Conservation (phyloP, 2,329 filamentous ascomycete species). For the Orbilia ellipsospora region DNA sequence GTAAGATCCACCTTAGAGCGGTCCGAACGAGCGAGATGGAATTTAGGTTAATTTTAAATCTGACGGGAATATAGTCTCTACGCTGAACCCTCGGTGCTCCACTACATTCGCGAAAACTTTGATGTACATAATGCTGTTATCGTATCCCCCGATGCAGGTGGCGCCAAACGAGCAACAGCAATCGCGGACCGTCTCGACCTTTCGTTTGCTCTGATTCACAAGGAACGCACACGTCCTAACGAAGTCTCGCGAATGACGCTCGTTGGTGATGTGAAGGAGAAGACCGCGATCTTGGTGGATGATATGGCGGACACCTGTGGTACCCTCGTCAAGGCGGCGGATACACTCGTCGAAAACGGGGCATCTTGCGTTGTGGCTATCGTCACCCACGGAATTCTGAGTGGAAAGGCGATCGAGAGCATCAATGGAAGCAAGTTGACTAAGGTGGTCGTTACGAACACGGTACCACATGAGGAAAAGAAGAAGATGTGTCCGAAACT, state of each 20-base stretch:
- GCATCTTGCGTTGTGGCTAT: constrained; percentile 91
- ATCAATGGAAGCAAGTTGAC: constrained; percentile 81
- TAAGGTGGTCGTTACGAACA: constrained; percentile 90
- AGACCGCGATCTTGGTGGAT: constrained; percentile 94
- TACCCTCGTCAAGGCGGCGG: constrained; percentile 86
- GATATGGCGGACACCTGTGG: constrained; percentile 98
- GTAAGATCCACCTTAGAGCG: constrained; percentile 34
- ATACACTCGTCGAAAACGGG: constrained; percentile 85
- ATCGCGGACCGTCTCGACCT: constrained; percentile 92
- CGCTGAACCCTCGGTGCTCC: constrained; percentile 88
- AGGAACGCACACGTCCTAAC: constrained; percentile 90
- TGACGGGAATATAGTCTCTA: constrained; percentile 74
- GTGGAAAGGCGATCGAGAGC: constrained; percentile 86
- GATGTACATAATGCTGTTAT: constrained; percentile 86
- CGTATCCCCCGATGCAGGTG: constrained; percentile 92
- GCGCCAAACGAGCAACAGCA: constrained; percentile 90
- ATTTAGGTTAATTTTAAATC: too few species aligned
- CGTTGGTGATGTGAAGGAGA: constrained; percentile 91
- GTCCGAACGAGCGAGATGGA: too few species aligned
- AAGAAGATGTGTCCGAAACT: constrained; percentile 80
- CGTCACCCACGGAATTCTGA: constrained; percentile 92
- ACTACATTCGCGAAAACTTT: constrained; percentile 90
- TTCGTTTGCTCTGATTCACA: constrained; percentile 94
- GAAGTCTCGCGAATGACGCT: constrained; percentile 94
- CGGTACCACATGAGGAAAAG: constrained; percentile 83